Base-by-base conservation (phyloP, 2,329 filamentous ascomycete genomes). In the Coleophoma cylindrospora region DNA sequence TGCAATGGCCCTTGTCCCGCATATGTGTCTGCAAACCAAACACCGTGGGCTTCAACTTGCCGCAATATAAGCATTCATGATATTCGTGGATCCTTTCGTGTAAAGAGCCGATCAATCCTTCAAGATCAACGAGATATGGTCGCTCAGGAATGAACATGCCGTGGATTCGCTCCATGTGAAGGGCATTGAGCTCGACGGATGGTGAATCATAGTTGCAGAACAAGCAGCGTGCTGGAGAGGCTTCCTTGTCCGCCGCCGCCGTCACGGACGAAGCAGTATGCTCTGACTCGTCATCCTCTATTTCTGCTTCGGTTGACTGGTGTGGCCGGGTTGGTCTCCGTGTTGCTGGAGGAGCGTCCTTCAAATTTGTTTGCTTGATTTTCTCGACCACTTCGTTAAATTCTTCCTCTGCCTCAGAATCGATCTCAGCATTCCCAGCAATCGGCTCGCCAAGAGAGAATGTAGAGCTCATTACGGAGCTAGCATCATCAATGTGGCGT, bases 81-180 rank as follows among this genome's bases (percentile, higher is more conserved):
- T 86, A 81, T 52, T 90, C 81, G 54, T 85, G 80, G 38, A 99
- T 85, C 59, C 91, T 95, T 56, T 84, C 77, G 62, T 90, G 85
- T 13, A 99, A 76, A 55, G 91, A 85, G 48, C 77, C 76, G 53
- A 99, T 71, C 45, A 99, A 74, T 2, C 91, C 91, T 54, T 95
- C 86, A 3, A 94, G 67, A 62, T 99, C 81, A 4, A 87, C 83
- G 2, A 99, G 73, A 61, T 90, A 99, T 33, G 85, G 74, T 69
- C 84, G 87, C 67, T 99, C 94, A 0, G 94, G 94, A 54, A 99
- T 86, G 69, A 97, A 96, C 83, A 96, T 91, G 73, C 92, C 90
- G 66, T 99, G 94, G 61, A 86, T 85, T 53, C 89, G 87, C 65
- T 87, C 84, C 94, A 99, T 99, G 66, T 99, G 94, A 38, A 83